Base-by-base conservation (phyloP, 2,329 filamentous ascomycete genomes). In the Aureobasidium sp. region DNA sequence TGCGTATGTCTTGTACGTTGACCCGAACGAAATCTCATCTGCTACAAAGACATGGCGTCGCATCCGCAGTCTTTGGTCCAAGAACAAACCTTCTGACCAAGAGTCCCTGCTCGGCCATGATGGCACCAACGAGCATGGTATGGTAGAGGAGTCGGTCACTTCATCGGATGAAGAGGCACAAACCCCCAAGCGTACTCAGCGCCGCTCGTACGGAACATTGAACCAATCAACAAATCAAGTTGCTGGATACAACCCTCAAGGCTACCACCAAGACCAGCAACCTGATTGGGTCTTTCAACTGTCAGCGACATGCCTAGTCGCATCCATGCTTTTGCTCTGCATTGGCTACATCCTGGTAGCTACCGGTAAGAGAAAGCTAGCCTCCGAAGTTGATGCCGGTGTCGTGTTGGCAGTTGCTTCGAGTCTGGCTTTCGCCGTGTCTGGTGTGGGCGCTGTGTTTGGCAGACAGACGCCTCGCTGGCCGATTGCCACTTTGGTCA, bases 1-100 rank as follows among this genome's bases (percentile, higher is more conserved):
- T 45, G 81, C 80, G 31, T 94, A 90, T 71, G 80, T 84, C 46
- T 85, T 94, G 65, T 90, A 89, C 67, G 77, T 93, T 62, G 81
- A 92, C 68, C 88, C 89, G 0, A 81, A 89, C 65, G 82, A 82
- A 19, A 75, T 75, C 35, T 87, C 89, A 59, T 84, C 86, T 0
- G 86, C 88, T 15, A 74, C 58, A 7, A 51, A 60, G 40, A 46
- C 40, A 9, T 60, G 58, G 58, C 47, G 49, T 7, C 46, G 40
- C 9, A 35, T 60, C 9, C 49, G 47, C 11, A n/a, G 47, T 27
- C 27, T 60, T 3, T 54, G 46, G n/a, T 63, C 64, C 19, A 67
- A 65, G 63, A 66, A 63, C 57, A 65, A 64, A 49, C 60, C n/a
- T n/a, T 49, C 64, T 10, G 67, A 70, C 29, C 64, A 67, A 8